Evolutionary conservation across 768 basidiomycete species (phyloP).

Genomic region (Exsudoporus frostii): DNA sequence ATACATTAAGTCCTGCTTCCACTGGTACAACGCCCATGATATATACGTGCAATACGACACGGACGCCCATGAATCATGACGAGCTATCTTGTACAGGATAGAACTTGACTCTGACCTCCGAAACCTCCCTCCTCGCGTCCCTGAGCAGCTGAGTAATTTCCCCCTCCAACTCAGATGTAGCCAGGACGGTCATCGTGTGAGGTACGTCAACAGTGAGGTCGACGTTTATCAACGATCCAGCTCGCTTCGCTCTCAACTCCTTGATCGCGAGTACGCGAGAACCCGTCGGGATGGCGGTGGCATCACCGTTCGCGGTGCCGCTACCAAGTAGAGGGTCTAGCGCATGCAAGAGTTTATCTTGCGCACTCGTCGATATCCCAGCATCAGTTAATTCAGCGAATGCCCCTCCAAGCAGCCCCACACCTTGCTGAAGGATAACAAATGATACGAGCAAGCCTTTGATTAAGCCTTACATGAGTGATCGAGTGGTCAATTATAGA

Average conservation of each 20-base stretch:
- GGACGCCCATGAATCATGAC: slow-evolving; percentile 5
- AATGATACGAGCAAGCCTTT: slow-evolving; percentile 84
- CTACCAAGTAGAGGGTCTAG: slow-evolving; percentile 53
- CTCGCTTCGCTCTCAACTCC: slow-evolving; percentile 67
- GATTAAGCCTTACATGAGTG: slow-evolving; percentile 5
- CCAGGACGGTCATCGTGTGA: slow-evolving; percentile 50
- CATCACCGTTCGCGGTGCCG: slow-evolving; percentile 20
- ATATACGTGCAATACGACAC: background rate
- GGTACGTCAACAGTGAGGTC: slow-evolving; percentile 79
- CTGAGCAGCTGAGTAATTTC: slow-evolving; percentile 56
- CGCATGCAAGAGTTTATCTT: slow-evolving; percentile 48
- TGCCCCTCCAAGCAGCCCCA: slow-evolving; percentile 61
- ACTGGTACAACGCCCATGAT: background rate
- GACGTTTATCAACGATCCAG: slow-evolving; percentile 79
- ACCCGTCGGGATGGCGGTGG: background rate
- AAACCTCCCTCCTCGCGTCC: slow-evolving; percentile 58
- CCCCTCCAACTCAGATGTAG: slow-evolving; percentile 58
- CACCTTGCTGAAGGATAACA: slow-evolving; percentile 80
- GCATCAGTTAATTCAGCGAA: slow-evolving; percentile 84
- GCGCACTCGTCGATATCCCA: slow-evolving; percentile 60
- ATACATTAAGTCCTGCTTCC: background rate
- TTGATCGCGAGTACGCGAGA: slow-evolving; percentile 42
- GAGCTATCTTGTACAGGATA: slow-evolving; percentile 34
- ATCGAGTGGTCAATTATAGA: background rate
- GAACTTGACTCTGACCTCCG: slow-evolving; percentile 71